These are phyloP conservation scores for Saraca asoca DNA, from an alignment of 331 rosid species.

Conservation along the genomic window DNA sequence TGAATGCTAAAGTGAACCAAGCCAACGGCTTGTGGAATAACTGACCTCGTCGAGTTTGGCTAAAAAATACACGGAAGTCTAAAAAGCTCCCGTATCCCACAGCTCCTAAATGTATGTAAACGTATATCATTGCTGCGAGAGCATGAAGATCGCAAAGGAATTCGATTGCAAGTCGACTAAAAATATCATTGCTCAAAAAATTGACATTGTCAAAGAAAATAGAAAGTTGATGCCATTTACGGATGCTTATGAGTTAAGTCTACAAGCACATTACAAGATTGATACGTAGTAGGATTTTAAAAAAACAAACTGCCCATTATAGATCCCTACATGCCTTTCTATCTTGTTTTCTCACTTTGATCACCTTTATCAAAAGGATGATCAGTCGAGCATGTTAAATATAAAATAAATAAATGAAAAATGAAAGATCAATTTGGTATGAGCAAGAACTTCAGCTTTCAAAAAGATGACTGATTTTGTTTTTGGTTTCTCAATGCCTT, in stretches of 20 bases:
- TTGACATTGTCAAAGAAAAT: no score
- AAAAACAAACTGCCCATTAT: neutral
- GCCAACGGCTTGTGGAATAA: no score
- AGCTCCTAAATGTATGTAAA: no score
- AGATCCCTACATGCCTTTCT: conserved; percentile 24
- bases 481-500: conserved; percentile 27
- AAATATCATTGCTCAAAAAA: no score
- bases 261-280: neutral
- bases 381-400: neutral
- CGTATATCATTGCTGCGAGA: no score
- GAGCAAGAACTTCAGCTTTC: conserved; percentile 33
- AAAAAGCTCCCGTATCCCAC: no score
- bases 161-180: no score
- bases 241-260: neutral
- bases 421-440: neutral
- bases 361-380: conserved; percentile 26
- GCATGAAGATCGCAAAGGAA: no score
- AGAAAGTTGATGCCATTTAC: no score
- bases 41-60: no score
- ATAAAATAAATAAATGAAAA: neutral
- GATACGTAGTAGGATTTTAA: neutral
- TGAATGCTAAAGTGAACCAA: no score
- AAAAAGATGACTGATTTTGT: conserved; percentile 28
- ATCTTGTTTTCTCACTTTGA: conserved; percentile 3
- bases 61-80: no score